Evolutionary conservation across 768 basidiomycete species (phyloP).

Genomic region (Auriscalpium microsporum): DNA sequence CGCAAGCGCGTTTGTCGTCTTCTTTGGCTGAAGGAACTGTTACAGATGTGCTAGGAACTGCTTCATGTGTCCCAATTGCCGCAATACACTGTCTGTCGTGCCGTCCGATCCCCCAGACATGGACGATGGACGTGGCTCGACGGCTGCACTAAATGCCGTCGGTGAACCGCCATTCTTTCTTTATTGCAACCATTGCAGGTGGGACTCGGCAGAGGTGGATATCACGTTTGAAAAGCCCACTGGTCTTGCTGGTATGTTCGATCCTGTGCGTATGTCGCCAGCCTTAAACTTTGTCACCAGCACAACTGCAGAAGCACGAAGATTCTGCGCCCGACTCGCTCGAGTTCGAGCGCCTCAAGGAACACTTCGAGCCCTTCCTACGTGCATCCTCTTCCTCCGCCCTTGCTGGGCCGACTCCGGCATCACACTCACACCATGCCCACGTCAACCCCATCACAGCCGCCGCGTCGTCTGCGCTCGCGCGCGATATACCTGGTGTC

Average conservation of each 20-base stretch:
- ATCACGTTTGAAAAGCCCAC: constrained; percentile 96
- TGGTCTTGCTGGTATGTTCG: constrained; percentile 73
- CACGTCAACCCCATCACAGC: constrained; percentile 80
- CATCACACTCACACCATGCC: constrained; percentile 56
- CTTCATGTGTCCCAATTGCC: constrained; percentile 92
- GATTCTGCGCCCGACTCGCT: constrained; percentile 76
- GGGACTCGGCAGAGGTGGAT: constrained; percentile 88
- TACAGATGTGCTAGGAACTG: constrained; percentile 94
- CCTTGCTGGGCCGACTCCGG: constrained; percentile 38
- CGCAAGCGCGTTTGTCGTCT: neutral
- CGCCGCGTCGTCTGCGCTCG: constrained; percentile 81
- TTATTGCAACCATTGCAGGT: constrained; percentile 86
- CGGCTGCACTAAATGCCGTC: constrained; percentile 46
- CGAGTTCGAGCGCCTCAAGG: constrained; percentile 91
- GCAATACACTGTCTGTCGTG: constrained; percentile 85
- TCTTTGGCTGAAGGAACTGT: neutral
- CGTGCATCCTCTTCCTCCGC: constrained; percentile 75
- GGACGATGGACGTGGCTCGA: constrained; percentile 41
- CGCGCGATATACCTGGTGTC: constrained; percentile 80
- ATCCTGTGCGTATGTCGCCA: neutral
- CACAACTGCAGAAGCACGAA: constrained; percentile 85
- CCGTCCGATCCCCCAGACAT: constrained; percentile 72
- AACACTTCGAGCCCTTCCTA: constrained; percentile 94
- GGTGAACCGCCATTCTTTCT: constrained; percentile 89
- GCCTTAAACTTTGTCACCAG: constrained; percentile 31